These are phyloP conservation scores for Maudiozyma pseudohumilis DNA, from an alignment of 805 yeast species.

Conservation along the genomic window DNA sequence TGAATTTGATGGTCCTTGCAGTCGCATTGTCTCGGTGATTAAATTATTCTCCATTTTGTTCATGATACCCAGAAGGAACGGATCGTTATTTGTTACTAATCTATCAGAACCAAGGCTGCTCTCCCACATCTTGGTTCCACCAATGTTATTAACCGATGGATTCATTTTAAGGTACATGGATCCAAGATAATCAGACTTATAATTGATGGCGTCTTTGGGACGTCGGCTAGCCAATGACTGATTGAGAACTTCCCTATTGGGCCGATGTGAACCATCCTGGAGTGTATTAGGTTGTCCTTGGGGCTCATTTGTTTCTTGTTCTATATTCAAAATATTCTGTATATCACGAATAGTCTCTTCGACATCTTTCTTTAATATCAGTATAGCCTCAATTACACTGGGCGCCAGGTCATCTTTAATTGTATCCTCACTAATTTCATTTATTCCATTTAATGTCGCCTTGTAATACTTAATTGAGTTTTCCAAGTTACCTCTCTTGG, in stretches of 20 bases:
- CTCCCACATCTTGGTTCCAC: slow-evolving; percentile 11
- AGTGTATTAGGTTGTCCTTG: too few species aligned
- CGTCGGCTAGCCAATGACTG: too few species aligned
- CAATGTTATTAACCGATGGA: slow-evolving; percentile 9
- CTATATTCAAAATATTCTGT: slow-evolving; percentile 1
- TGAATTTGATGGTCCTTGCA: too few species aligned
- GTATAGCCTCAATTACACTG: slow-evolving; percentile 27
- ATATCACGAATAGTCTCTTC: slow-evolving; percentile 27
- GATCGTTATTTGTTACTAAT: not conserved
- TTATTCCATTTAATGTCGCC: slow-evolving; percentile 3
- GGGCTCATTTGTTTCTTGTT: not conserved
- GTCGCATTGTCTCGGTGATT: not conserved
- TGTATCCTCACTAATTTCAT: slow-evolving; percentile 7
- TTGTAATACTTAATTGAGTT: slow-evolving; percentile 5
- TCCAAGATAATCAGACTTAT: slow-evolving; percentile 1
- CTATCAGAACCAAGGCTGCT: slow-evolving; percentile 3
- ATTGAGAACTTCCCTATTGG: too few species aligned
- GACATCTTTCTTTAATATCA: slow-evolving; percentile 25
- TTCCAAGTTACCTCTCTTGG: slow-evolving; percentile 33
- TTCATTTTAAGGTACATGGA: slow-evolving; percentile 10
- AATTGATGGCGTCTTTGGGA: not conserved
- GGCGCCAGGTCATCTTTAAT: slow-evolving; percentile 3
- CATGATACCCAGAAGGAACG: slow-evolving; percentile 3
- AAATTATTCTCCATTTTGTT: slow-evolving; percentile 16
- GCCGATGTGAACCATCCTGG: too few species aligned